Conservation (phyloP, 1,139 yeast genomes). For the Protomyces gravidus region DNA sequence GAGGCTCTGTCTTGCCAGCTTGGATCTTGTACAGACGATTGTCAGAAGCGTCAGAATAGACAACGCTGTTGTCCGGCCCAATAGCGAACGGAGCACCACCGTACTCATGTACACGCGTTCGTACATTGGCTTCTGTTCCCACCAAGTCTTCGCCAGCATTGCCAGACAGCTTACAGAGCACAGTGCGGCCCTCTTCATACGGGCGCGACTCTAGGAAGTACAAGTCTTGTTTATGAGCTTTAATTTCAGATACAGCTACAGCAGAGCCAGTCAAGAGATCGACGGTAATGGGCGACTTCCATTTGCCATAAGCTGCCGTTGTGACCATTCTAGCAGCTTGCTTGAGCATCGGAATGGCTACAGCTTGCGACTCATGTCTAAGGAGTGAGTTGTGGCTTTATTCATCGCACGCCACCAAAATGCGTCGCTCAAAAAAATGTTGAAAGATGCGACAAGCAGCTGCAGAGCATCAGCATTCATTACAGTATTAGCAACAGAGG, state of each 20-base stretch:
- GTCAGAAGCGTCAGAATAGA: slow-evolving; percentile 12
- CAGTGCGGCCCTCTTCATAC: slow-evolving; percentile 15
- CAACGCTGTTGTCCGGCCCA: background rate
- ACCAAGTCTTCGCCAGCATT: background rate
- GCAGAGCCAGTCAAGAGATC: slow-evolving; percentile 26
- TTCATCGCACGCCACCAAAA: too few relatives aligned
- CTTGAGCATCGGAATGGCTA: background rate
- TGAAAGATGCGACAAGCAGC: background rate
- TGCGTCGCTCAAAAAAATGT: background rate
- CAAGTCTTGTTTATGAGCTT: slow-evolving; percentile 3
- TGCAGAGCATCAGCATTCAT: too few relatives aligned
- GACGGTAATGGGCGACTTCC: slow-evolving; percentile 20
- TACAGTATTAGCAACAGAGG: too few relatives aligned
- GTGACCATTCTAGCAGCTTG: slow-evolving; percentile 1
- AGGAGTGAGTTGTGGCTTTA: too few relatives aligned
- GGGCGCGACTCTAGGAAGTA: slow-evolving; percentile 19
- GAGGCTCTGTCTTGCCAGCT: background rate
- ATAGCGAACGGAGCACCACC: slow-evolving; percentile 16
- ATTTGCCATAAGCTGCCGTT: slow-evolving; percentile 10
- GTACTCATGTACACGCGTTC: slow-evolving; percentile 24
- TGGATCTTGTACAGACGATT: slow-evolving; percentile 3
- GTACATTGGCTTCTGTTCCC: background rate
- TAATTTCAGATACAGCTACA: slow-evolving; percentile 4
- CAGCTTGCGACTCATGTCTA: too few relatives aligned
- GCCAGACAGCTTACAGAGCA: slow-evolving; percentile 4